Conservation (phyloP, 2,329 filamentous ascomycete genomes). For the Fusarium sp. region DNA sequence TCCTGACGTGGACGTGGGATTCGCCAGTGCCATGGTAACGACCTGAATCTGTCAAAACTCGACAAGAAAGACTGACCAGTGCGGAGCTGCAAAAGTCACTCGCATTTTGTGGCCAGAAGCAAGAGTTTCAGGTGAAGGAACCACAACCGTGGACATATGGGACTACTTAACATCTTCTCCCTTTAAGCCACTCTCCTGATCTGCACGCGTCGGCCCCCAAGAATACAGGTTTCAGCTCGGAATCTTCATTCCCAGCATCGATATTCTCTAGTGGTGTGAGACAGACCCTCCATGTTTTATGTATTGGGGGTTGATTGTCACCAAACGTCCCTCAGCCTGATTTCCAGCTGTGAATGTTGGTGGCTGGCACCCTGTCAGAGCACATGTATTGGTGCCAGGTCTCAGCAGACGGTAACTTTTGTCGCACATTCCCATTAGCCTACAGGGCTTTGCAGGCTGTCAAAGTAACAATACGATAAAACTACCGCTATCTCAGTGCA, state of each 20-base stretch:
- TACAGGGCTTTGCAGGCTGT: neutral
- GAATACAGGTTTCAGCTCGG: neutral
- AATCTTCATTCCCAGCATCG: neutral
- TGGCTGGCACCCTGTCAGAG: neutral
- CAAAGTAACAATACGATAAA: neutral
- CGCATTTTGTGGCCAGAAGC: neutral
- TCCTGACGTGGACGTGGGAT: neutral
- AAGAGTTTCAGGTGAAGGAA: neutral
- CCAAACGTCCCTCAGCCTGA: neutral
- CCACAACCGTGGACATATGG: neutral
- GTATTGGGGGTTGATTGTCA: neutral
- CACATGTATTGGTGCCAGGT: neutral
- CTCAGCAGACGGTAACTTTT: neutral
- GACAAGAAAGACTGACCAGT: neutral
- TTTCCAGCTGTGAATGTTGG: neutral
- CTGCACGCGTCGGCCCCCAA: neutral
- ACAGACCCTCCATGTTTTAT: neutral
- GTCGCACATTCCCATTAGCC: neutral
- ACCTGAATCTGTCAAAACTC: neutral
- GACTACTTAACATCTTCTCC: constrained; percentile 5
- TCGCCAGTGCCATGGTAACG: neutral
- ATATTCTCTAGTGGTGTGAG: neutral
- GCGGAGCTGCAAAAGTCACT: neutral
- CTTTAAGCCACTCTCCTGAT: neutral
- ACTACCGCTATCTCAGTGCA: neutral